Percentiles rank a stretch among this genome's conserved stretches.
Evolutionary conservation across 345 rosid genomes (phyloP).

Genomic region (Psidium guajava): DNA sequence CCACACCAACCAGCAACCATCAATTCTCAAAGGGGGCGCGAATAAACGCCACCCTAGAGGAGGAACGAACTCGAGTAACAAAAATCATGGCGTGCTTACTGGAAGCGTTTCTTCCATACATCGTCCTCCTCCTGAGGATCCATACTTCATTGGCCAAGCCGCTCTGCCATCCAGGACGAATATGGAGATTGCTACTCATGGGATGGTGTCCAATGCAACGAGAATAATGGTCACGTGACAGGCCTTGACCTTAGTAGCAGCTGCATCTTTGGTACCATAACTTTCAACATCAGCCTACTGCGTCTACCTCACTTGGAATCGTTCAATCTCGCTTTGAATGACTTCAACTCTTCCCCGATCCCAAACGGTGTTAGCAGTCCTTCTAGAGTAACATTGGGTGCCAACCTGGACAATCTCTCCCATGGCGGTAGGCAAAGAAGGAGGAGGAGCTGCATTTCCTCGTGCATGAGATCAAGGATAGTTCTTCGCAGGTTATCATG

Average conservation of each 20-base stretch:
- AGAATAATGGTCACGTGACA: background rate
- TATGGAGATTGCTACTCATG: slow-evolving; percentile 1
- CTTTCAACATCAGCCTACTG: background rate
- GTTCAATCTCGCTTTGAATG: background rate
- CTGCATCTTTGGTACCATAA: background rate
- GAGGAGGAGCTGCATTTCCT: too few species aligned
- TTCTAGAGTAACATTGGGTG: too few species aligned
- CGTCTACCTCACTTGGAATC: background rate
- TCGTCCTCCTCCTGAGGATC: background rate
- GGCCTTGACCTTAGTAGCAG: background rate
- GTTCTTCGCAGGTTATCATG: too few species aligned
- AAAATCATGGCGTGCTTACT: background rate
- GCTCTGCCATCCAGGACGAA: background rate
- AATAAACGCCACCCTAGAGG: too few species aligned
- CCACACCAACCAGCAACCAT: too few species aligned
- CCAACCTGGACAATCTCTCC: too few species aligned
- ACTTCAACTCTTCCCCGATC: background rate
- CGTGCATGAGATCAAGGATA: too few species aligned
- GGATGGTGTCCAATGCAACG: background rate
- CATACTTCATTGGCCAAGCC: background rate
- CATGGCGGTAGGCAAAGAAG: too few species aligned
- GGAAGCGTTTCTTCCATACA: background rate
- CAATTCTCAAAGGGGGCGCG: too few species aligned
- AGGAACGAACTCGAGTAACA: too few species aligned
- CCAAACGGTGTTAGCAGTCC: background rate